These are phyloP conservation scores for Castanospermum australe DNA, from an alignment of 306 rosid genomes.

Conservation along the genomic window DNA sequence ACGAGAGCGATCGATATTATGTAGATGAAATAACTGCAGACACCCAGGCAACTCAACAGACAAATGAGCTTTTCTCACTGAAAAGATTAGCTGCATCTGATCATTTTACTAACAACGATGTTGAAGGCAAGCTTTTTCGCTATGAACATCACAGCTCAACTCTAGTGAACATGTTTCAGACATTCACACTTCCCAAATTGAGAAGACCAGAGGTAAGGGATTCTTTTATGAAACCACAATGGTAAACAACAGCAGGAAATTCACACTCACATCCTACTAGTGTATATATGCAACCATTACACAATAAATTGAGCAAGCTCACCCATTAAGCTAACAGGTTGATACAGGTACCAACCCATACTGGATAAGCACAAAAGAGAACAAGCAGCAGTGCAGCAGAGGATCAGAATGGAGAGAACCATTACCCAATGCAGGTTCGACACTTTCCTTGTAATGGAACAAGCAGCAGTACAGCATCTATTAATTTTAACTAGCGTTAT, in stretches of 20 bases:
- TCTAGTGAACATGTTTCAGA: conserved; percentile 23
- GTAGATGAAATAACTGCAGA: not conserved
- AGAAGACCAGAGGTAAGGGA: conserved; percentile 36
- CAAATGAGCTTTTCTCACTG: not conserved
- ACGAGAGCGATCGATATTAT: not conserved
- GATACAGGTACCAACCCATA: conserved; percentile 16
- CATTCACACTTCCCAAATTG: conserved; percentile 32
- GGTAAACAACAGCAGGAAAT: not conserved
- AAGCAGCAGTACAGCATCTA: not conserved
- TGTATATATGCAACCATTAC: not conserved
- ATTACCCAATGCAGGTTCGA: conserved; percentile 27
- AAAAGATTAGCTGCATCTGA: conserved; percentile 1
- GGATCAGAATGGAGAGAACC: conserved; percentile 14
- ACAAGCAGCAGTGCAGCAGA: not conserved
- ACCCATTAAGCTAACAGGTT: conserved; percentile 27
- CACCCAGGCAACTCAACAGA: not conserved
- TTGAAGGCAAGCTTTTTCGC: conserved; percentile 14
- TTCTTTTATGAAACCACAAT: not conserved
- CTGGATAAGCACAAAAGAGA: conserved; percentile 20
- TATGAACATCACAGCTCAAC: conserved; percentile 16
- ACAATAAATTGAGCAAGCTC: not conserved
- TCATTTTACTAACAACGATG: not conserved
- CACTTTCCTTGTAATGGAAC: not conserved
- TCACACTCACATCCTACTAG: not conserved
- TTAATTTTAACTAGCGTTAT: conserved; percentile 2